phyloP scores from a whole-genome alignment of 73 alveolate genomes.

The Tetrahymena thermophila region DNA sequence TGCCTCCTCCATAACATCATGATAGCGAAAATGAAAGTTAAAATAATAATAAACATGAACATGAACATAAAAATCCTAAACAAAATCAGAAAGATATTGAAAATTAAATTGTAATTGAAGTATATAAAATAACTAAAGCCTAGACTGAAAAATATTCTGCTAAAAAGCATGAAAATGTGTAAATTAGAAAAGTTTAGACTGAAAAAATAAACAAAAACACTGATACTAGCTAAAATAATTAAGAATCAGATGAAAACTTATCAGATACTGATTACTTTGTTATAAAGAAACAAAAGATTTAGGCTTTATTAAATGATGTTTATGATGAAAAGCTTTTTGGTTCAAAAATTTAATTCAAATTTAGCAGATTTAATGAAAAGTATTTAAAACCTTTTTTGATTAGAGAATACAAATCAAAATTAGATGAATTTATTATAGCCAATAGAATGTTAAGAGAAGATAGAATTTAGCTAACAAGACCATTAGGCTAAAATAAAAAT shows the following conservation, averaged over 20 bases:
- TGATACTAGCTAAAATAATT: not conserved
- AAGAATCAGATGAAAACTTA: not conserved
- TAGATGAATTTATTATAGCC: not conserved
- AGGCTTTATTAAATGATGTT: not conserved
- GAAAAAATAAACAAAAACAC: not conserved
- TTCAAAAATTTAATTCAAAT: not conserved
- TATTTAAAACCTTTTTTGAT: not conserved
- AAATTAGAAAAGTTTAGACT: not conserved
- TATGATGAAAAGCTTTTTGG: not conserved
- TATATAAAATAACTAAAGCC: not conserved
- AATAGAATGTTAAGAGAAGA: not conserved
- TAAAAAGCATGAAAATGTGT: not conserved
- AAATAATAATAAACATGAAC: not conserved
- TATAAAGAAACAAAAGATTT: not conserved
- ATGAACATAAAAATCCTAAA: not conserved
- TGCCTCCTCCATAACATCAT: not conserved
- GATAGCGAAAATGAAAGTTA: too few relatives aligned
- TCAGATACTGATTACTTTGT: not conserved
- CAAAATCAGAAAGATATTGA: not conserved
- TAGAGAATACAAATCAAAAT: not conserved
- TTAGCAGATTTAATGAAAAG: not conserved
- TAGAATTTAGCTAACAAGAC: not conserved
- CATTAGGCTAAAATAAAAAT: not conserved
- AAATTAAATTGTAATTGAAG: not conserved
- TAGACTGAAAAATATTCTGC: not conserved